Evolutionary conservation across 306 rosid genomes (phyloP).

Genomic region (Quercus parvula): DNA sequence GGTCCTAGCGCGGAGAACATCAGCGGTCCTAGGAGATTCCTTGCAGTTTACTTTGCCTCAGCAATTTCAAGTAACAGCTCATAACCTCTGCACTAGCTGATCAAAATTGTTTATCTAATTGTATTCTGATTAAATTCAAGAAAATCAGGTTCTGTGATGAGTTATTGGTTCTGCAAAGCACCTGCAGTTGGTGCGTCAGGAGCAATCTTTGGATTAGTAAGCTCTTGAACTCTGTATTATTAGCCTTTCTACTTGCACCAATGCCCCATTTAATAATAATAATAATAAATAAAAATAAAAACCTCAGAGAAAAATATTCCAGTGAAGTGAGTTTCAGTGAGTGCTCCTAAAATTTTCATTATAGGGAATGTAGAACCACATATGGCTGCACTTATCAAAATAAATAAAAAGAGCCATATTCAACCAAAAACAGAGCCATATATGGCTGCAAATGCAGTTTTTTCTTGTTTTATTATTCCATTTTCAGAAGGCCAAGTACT

Average conservation of each 20-base stretch:
- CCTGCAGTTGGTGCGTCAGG: slow-evolving; percentile 95
- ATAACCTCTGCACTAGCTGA: slow-evolving; percentile 42
- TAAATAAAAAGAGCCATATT: too few species aligned
- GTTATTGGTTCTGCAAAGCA: slow-evolving; percentile 70
- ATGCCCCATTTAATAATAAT: not conserved
- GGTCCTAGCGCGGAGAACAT: slow-evolving; percentile 85
- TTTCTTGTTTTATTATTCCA: not conserved
- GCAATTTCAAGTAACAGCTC: slow-evolving; percentile 84
- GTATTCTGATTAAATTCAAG: slow-evolving; percentile 57
- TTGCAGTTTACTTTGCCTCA: slow-evolving; percentile 73
- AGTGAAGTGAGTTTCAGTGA: not conserved
- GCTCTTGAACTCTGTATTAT: slow-evolving; percentile 15
- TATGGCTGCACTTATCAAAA: not conserved
- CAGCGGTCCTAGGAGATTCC: slow-evolving; percentile 72
- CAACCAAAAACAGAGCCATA: not conserved
- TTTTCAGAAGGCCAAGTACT: not conserved
- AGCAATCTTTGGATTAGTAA: slow-evolving; percentile 89
- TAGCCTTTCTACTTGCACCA: not conserved
- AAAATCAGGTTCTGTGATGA: slow-evolving; percentile 85
- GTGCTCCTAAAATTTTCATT: not conserved
- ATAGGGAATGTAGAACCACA: not conserved
- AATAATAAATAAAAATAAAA: not conserved
- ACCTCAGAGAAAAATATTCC: not conserved
- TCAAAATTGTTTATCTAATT: slow-evolving; percentile 37
- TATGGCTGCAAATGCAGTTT: not conserved